phyloP scores from a whole-genome alignment of 768 basidiomycete genomes.

The Kwoniella mangroviensis region DNA sequence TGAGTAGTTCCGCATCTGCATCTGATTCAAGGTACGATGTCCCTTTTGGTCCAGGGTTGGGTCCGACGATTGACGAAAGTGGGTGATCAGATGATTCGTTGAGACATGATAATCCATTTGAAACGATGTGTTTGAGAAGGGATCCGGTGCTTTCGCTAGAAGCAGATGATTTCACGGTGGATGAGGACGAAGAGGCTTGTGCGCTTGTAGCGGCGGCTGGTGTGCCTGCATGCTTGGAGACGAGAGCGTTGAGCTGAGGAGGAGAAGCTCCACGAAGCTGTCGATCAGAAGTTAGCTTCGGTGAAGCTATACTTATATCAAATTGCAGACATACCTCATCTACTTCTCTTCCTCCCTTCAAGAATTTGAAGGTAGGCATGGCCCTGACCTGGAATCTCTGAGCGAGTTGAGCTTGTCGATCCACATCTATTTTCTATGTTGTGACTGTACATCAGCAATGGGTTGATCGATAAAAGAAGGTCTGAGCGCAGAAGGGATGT shows the following conservation, averaged over 20 bases:
- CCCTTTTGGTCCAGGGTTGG: constrained; percentile 49
- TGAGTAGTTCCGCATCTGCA: constrained; percentile 55
- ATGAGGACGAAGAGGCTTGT: constrained; percentile 26
- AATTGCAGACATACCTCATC: constrained; percentile 46
- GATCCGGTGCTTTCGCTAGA: constrained; percentile 39
- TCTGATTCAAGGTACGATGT: constrained; percentile 57
- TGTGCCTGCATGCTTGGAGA: constrained; percentile 53
- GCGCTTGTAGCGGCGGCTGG: constrained; percentile 37
- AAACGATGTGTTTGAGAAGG: constrained; percentile 49
- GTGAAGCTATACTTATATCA: background rate
- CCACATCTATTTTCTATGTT: constrained; percentile 55
- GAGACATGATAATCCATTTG: constrained; percentile 54
- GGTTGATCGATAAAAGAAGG: background rate
- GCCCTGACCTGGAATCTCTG: constrained; percentile 50
- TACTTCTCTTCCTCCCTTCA: constrained; percentile 55
- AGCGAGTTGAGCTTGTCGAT: constrained; percentile 49
- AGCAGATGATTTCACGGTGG: constrained; percentile 27
- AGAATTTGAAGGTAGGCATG: constrained; percentile 58
- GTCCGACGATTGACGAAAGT: constrained; percentile 52
- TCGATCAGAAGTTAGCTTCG: background rate
- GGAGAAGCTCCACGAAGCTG: constrained; percentile 57
- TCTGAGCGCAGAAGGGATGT: background rate
- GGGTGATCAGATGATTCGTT: constrained; percentile 56
- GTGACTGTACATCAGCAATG: background rate
- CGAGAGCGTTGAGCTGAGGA: constrained; percentile 51